Evolutionary conservation across 2,329 filamentous ascomycete species (phyloP).

Genomic region (Neopestalotiopsis sp.): DNA sequence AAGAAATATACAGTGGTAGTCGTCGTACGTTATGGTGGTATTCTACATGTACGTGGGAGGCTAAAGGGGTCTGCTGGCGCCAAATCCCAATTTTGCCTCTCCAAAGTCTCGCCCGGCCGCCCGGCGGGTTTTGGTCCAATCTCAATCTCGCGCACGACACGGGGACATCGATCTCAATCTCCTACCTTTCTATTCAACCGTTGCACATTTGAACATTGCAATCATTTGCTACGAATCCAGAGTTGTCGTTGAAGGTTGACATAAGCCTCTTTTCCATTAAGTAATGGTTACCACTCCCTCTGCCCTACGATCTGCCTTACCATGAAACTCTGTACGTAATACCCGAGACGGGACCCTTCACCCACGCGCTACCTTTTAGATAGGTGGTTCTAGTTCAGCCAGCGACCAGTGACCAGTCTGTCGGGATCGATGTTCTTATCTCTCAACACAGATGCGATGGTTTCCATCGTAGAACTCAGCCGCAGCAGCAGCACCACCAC

Average conservation of each 20-base stretch:
- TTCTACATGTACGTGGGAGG: not conserved
- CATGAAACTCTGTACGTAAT: constrained; percentile 13
- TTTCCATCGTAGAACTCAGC: not conserved
- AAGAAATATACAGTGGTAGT: not conserved
- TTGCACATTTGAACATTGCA: not conserved
- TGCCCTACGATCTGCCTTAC: constrained; percentile 9
- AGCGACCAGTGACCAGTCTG: not conserved
- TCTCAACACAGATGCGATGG: not conserved
- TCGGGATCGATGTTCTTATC: constrained; percentile 12
- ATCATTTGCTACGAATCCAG: not conserved
- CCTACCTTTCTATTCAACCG: not conserved
- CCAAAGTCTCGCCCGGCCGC: not conserved
- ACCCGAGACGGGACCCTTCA: constrained; percentile 13
- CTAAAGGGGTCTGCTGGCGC: not conserved
- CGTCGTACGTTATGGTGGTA: not conserved
- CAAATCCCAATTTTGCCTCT: not conserved
- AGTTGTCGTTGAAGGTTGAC: constrained; percentile 5
- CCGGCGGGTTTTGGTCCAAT: not conserved
- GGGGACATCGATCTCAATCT: not conserved
- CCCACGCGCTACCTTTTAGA: not conserved
- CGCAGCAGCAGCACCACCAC: not conserved
- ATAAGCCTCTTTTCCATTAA: constrained; percentile 15
- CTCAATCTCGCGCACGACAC: not conserved
- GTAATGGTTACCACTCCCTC: constrained; percentile 13
- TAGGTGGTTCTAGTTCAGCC: not conserved